phyloP scores from a whole-genome alignment of 768 basidiomycete genomes.

The Lenzites betulinus region DNA sequence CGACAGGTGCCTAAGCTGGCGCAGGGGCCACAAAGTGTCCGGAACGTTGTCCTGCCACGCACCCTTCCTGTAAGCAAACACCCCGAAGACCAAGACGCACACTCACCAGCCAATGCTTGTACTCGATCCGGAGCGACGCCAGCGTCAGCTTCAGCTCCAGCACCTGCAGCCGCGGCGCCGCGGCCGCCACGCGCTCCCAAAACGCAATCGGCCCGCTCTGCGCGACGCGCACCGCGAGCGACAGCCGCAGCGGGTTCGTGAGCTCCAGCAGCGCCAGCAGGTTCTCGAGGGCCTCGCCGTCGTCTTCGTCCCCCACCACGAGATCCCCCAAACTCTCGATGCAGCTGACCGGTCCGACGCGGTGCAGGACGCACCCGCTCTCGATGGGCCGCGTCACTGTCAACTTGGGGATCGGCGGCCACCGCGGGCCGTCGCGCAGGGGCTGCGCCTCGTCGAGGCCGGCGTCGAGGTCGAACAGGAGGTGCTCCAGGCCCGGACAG shows the following conservation, averaged over 20 bases:
- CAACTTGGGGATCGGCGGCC: neutral
- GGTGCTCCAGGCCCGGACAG: neutral
- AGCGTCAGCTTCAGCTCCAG: neutral
- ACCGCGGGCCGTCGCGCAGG: neutral
- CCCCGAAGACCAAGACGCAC: too few relatives aligned
- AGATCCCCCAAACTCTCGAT: neutral
- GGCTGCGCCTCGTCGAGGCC: neutral
- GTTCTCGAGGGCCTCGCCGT: neutral
- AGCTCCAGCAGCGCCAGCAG: neutral
- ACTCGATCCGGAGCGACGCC: neutral
- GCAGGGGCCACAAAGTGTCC: neutral
- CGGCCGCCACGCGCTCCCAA: neutral
- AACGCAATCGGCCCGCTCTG: neutral
- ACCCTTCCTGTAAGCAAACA: neutral
- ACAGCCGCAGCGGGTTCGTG: neutral
- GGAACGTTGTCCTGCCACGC: neutral
- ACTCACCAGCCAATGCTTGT: constrained; percentile 4
- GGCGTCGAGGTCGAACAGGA: neutral
- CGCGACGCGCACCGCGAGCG: neutral
- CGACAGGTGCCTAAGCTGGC: neutral
- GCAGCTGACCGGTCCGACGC: neutral
- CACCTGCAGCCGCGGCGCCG: neutral
- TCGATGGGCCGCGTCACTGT: neutral
- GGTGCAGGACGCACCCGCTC: neutral
- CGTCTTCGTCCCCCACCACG: neutral